Base-by-base conservation (phyloP, 2,329 filamentous ascomycete species). In the Pseudocercospora vitis region DNA sequence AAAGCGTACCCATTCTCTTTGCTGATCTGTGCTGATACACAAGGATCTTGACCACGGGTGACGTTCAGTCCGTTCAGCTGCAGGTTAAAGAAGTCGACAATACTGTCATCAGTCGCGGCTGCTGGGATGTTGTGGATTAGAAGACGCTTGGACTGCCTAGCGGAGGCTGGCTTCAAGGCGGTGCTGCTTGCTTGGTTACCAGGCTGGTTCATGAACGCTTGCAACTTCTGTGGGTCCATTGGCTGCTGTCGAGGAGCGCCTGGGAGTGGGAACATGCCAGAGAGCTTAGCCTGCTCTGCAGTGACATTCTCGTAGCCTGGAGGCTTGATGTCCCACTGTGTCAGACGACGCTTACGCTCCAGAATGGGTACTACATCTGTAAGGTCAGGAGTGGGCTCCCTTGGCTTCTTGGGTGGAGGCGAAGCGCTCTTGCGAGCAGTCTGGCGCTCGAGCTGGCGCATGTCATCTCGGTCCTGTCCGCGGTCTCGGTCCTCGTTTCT, bases 311-410 rank as follows among this genome's bases (percentile, higher is more conserved):
- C 95, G 68, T 99, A 99, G 39, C 94, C 92, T 12, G 91, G 89
- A 4, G 94, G 94, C 76, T 99, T 99, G 73, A 99, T 96, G 71
- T 99, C 95, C 94, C 94, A 99, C 73, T 99, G 95, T 29, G 91
- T 97, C 78, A 99, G 78, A 55, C 94, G 87, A 64, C 95, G 87
- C 78, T 91, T 94, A 65, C 92, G 86, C 68, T 92, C 86, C 59
- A 91, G 77, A 55, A 99, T 80, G 3, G 90, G 83, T n/a, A 87
- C 78, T 55, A 95, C 78, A 66, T 95, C 85, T 56, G 91, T 95
- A 69, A 99, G 78, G 71, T 99, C 95, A 29, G 94, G 95, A 0
- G 94, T 99, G 6, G 94, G 90, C 73, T 99, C 94, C 71, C 89
- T 87, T 76, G 92, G 94, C 78, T 95, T 95, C 7, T 85, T 84